Conservation (phyloP, 305 asterid genomes). For the Euphrasia arctica region DNA sequence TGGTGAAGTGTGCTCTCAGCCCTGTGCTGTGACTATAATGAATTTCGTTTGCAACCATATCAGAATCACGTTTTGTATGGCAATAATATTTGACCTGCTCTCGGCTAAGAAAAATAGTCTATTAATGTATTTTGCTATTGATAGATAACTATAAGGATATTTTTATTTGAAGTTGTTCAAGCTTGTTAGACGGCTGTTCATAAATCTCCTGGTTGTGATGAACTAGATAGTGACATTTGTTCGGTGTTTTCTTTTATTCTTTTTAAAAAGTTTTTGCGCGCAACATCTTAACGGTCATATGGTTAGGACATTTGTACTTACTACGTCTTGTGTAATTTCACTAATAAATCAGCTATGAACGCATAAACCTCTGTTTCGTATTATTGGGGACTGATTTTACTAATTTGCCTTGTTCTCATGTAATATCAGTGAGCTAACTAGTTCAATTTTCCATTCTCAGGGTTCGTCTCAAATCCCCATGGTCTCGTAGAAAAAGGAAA, state of each 20-base stretch:
- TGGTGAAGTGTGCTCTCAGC: not conserved
- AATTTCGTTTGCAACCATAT: constrained; percentile 5
- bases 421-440: constrained; percentile 3
- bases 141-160: too few species aligned
- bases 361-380: not conserved
- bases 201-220: constrained; percentile 4
- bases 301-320: not conserved
- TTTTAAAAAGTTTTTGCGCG: not conserved
- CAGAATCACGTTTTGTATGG: not conserved
- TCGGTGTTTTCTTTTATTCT: constrained; percentile 7
- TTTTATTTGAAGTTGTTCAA: constrained; percentile 6
- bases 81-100: not conserved
- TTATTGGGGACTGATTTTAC: constrained; percentile 15
- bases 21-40: not conserved
- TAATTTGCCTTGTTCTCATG: not conserved
- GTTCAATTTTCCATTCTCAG: constrained; percentile 42
- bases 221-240: constrained; percentile 3
- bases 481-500: constrained; percentile 93
- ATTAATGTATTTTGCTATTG: not conserved
- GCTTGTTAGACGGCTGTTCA: constrained; percentile 1
- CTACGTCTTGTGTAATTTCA: not conserved
- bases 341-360: constrained; percentile 12
- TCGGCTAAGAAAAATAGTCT: not conserved
- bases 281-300: not conserved
- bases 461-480: constrained; percentile 86